Conservation (phyloP, 169 alveolate species). For the Plasmodium chabaudi region DNA sequence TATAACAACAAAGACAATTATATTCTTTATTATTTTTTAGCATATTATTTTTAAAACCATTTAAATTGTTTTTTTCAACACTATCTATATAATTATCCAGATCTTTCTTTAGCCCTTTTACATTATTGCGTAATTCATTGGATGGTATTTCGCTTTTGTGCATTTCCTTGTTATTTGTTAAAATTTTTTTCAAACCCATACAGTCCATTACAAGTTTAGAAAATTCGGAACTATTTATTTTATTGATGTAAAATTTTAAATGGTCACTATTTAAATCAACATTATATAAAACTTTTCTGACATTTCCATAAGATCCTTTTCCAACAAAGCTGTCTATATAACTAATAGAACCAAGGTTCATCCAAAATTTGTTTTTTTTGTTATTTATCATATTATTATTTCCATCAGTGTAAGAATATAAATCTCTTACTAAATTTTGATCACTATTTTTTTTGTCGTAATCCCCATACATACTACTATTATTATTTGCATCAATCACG, state of each 20-base stretch:
- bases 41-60: not conserved
- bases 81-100: not conserved
- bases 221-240: conserved; percentile 49
- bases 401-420: conserved; percentile 48
- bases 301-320: conserved; percentile 57
- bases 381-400: conserved; percentile 24
- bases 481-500: conserved; percentile 36
- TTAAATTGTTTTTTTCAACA: not conserved
- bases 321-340: conserved; percentile 66
- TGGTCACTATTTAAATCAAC: conserved; percentile 29
- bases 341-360: conserved; percentile 49
- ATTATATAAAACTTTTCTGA: conserved; percentile 68
- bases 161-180: not conserved
- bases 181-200: not conserved
- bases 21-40: conserved; percentile 14
- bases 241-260: conserved; percentile 66
- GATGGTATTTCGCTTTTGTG: not conserved
- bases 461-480: conserved; percentile 23
- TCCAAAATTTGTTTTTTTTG: conserved; percentile 33
- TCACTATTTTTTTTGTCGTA: conserved; percentile 34
- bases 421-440: conserved; percentile 14
- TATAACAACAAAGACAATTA: conserved; percentile 42
- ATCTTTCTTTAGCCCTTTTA: not conserved
- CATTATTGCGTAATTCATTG: not conserved
- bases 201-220: conserved; percentile 14